Evolutionary conservation across 805 yeast genomes (phyloP).

Genomic region (Kazachstania taianensis): DNA sequence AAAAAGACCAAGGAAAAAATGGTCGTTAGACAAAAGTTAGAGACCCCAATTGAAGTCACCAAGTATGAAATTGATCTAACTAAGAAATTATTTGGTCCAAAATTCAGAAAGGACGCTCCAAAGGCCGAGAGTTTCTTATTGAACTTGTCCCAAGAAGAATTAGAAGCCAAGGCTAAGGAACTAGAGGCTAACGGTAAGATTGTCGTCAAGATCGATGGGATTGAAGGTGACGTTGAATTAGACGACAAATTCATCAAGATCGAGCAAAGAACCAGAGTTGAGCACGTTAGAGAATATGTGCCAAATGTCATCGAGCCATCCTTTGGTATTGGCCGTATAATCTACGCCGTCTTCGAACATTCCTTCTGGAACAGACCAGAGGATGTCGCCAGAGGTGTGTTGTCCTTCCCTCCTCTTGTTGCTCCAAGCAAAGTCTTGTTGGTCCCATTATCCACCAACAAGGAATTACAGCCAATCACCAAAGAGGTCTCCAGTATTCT

Average conservation of each 20-base stretch:
- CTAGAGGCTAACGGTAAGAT: slow-evolving; percentile 54
- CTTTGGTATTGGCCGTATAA: slow-evolving; percentile 96
- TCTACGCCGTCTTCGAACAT: slow-evolving; percentile 90
- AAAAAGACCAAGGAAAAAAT: slow-evolving; percentile 91
- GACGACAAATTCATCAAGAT: slow-evolving; percentile 65
- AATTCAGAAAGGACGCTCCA: slow-evolving; percentile 95
- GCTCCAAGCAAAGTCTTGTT: slow-evolving; percentile 96
- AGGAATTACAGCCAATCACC: slow-evolving; percentile 67
- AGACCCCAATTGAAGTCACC: slow-evolving; percentile 76
- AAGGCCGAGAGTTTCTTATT: slow-evolving; percentile 73
- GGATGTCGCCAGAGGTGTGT: slow-evolving; percentile 75
- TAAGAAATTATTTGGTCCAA: slow-evolving; percentile 95
- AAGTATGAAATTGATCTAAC: slow-evolving; percentile 76
- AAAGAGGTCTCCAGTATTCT: slow-evolving; percentile 58
- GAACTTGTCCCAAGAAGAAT: slow-evolving; percentile 72
- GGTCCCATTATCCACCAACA: slow-evolving; percentile 85
- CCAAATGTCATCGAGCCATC: slow-evolving; percentile 99
- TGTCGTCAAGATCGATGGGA: slow-evolving; percentile 54
- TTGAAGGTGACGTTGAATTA: slow-evolving; percentile 56
- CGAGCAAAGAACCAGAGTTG: slow-evolving; percentile 67
- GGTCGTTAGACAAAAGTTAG: slow-evolving; percentile 84
- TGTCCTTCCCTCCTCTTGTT: slow-evolving; percentile 88
- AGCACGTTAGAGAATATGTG: slow-evolving; percentile 87
- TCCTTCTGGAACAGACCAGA: slow-evolving; percentile 91
- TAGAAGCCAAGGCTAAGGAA: slow-evolving; percentile 65